Conservation (phyloP, 2,329 filamentous ascomycete genomes). For the Coniochaeta prunicola region DNA sequence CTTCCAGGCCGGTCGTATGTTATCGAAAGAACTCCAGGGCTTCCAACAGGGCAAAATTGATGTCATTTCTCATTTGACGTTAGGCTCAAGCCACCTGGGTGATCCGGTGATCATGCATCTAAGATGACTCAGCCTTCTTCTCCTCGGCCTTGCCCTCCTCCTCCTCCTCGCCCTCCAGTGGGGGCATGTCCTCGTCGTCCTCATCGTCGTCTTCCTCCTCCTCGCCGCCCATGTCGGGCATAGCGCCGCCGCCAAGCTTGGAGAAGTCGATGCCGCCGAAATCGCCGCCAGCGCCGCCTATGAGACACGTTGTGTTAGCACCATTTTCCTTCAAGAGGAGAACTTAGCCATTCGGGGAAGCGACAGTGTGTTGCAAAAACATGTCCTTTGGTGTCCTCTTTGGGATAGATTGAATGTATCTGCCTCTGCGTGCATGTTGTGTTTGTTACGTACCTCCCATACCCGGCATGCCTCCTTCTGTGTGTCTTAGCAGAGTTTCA, state of each 20-base stretch:
- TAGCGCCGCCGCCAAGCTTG: conserved; percentile 65
- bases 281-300: conserved; percentile 45
- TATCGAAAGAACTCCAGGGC: background rate
- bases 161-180: conserved; percentile 59
- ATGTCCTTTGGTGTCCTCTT: background rate
- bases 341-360: background rate
- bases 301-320: conserved; percentile 7
- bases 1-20: background rate
- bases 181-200: conserved; percentile 78
- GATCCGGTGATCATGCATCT: background rate
- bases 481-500: conserved; percentile 10
- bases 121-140: background rate
- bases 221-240: conserved; percentile 13
- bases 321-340: conserved; percentile 5
- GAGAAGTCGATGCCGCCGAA: conserved; percentile 91
- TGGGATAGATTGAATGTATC: background rate
- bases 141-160: conserved; percentile 13
- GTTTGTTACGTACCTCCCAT: conserved; percentile 26
- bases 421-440: background rate
- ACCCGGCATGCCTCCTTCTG: conserved; percentile 46
- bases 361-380: background rate
- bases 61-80: background rate
- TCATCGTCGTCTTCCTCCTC: conserved; percentile 43
- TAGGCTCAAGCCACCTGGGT: background rate
- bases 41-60: background rate